A percentile compares a stretch with the other conserved stretches of the same genome.
phyloP scores from a whole-genome alignment of 768 basidiomycete genomes.

The Auriscalpium microsporum region DNA sequence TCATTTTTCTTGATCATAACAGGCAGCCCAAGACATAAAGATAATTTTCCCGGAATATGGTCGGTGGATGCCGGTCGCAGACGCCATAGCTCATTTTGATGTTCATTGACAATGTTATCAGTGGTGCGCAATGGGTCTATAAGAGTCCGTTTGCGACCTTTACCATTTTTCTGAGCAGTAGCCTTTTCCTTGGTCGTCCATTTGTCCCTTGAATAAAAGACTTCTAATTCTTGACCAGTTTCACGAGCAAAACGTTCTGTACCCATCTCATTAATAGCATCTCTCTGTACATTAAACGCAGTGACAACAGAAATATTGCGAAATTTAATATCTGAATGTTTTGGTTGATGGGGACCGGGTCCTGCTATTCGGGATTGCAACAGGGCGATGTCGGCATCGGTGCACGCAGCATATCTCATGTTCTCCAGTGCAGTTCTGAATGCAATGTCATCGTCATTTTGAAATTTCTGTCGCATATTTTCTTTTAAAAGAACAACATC shows the following conservation, averaged over 20 bases:
- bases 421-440: constrained; percentile 27
- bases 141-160: no score
- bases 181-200: no score
- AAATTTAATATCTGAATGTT: constrained; percentile 17
- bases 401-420: constrained; percentile 33
- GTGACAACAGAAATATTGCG: constrained; percentile 32
- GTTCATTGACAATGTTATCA: background rate
- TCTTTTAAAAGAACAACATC: constrained; percentile 14
- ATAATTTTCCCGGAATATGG: constrained; percentile 14
- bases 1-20: constrained; percentile 17
- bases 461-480: constrained; percentile 12
- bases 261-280: constrained; percentile 29
- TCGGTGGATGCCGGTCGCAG: constrained; percentile 8
- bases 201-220: constrained; percentile 22
- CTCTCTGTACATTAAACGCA: constrained; percentile 27
- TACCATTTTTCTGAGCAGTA: background rate
- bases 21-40: constrained; percentile 16
- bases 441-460: constrained; percentile 18
- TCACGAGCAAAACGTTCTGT: constrained; percentile 25
- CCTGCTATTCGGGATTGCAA: constrained; percentile 21
- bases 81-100: constrained; percentile 18
- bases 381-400: constrained; percentile 28
- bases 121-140: background rate
- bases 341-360: background rate
- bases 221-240: constrained; percentile 16